Percentiles rank a stretch among this genome's conserved stretches.
Conservation (phyloP, 1,284 basidiomycete species). For the Inonotus hispidus region DNA sequence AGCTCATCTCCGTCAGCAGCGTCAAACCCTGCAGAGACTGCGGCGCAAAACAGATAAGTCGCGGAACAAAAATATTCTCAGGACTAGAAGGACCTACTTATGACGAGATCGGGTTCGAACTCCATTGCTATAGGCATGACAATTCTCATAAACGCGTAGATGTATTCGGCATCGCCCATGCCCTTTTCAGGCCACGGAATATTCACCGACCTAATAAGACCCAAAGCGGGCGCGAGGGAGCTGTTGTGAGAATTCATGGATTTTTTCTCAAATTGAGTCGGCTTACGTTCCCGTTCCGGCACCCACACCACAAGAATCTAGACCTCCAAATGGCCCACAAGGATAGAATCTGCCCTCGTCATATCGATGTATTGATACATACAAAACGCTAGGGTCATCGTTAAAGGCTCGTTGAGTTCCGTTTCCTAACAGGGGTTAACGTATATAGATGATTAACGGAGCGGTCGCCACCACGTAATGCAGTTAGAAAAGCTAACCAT, state of each 20-base stretch:
- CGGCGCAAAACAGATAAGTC: not conserved
- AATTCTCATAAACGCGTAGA: conserved; percentile 93
- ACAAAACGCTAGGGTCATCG: conserved; percentile 87
- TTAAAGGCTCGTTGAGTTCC: conserved; percentile 96
- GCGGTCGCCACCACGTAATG: conserved; percentile 1
- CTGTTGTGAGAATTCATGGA: not conserved
- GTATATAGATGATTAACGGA: conserved; percentile 12
- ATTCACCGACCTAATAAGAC: conserved; percentile 73
- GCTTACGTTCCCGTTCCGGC: conserved; percentile 80
- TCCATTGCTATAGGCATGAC: conserved; percentile 98
- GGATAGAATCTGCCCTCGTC: conserved; percentile 92
- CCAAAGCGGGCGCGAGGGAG: not conserved
- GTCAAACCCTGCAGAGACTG: conserved; percentile 98
- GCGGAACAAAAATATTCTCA: not conserved
- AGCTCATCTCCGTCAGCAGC: conserved; percentile 91
- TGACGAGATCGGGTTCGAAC: conserved; percentile 93
- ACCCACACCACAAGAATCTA: conserved; percentile 83
- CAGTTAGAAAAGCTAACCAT: conserved; percentile 51
- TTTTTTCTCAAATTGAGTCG: not conserved
- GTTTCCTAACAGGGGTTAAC: conserved; percentile 58
- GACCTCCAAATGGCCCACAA: conserved; percentile 81
- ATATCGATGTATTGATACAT: conserved; percentile 94
- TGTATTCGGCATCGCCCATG: conserved; percentile 94
- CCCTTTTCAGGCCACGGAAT: conserved; percentile 89
- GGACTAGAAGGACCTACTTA: conserved; percentile 57